Evolutionary conservation across 345 rosid genomes (phyloP).

Genomic region (Lumnitzera racemosa): DNA sequence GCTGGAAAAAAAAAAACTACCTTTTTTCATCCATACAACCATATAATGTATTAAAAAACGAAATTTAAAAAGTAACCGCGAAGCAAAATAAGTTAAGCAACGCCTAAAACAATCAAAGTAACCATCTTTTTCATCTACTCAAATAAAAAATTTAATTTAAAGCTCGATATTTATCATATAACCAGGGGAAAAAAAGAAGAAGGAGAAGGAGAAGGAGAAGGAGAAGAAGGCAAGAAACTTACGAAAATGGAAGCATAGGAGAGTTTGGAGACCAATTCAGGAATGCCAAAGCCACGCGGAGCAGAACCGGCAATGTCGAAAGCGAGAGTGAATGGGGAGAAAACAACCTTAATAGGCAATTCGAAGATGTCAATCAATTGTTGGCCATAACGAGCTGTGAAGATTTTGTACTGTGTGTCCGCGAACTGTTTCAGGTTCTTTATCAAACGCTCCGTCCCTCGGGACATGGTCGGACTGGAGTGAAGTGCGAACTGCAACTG

Average conservation of each 20-base stretch:
- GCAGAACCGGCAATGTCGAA: constrained; percentile 88
- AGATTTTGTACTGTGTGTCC: constrained; percentile 43
- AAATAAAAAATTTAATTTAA: too few relatives aligned
- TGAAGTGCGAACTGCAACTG: background rate
- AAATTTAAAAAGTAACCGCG: too few relatives aligned
- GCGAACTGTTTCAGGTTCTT: constrained; percentile 51
- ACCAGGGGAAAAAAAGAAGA: too few relatives aligned
- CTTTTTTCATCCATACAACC: too few relatives aligned
- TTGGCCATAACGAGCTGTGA: constrained; percentile 55
- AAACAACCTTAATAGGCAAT: constrained; percentile 65
- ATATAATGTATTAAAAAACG: too few relatives aligned
- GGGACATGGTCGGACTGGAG: constrained; percentile 38
- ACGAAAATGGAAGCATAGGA: constrained; percentile 71
- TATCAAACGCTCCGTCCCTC: constrained; percentile 49
- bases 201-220: too few relatives aligned
- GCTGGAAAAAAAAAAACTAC: too few relatives aligned
- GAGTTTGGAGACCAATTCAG: constrained; percentile 66
- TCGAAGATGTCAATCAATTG: constrained; percentile 63
- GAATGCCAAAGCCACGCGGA: constrained; percentile 86
- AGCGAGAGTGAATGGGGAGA: constrained; percentile 84
- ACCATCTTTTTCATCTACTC: too few relatives aligned
- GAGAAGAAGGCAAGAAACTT: constrained; percentile 12
- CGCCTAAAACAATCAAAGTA: too few relatives aligned
- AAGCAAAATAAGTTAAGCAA: too few relatives aligned
- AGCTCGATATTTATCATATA: too few relatives aligned